Base-by-base conservation (phyloP, 768 basidiomycete species). In the Suillus subaureus region DNA sequence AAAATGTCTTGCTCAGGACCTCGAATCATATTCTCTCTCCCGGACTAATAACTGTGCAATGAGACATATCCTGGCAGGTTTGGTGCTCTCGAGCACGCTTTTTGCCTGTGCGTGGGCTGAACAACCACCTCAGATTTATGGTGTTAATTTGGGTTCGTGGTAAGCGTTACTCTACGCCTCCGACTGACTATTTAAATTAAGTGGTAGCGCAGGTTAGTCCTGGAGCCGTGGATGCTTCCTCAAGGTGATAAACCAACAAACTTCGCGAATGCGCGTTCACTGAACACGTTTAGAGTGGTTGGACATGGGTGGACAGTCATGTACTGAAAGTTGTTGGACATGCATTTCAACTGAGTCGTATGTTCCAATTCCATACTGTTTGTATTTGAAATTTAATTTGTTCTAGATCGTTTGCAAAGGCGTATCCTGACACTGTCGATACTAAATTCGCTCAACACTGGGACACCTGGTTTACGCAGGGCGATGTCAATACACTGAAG, bases 201-300 rank as follows among this genome's bases (percentile, higher is more conserved):
- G 56, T n/a, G 55, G 37, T 39, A 39, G 57, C 60, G 23, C 63
- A 92, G 91, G 92, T 81, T 93, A 60, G 75, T 93, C 0, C 75
- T 92, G 7, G 92, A 93, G 70, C 71, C 90, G n/a, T 93, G 92
- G 92, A 93, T 93, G 91, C 80, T 91, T 52, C 91, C 90, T 8
- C 78, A 81, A 74, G 89, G 88, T 88, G 66, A 61, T 13, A 1
- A 18, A 0, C 11, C 7, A 23, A 12, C 45, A 33, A 28, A 9
- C 6, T 52, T 18, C 26, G 23, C 23, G 4, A 8, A 21, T 0
- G 60, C 16, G 6, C 1, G 52, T 42, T 40, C 1, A 63, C 58
- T 55, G 63, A 66, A 69, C 23, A 23, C 23, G 23, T 13, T 3
- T 68, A 89, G 91, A 84, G 81, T 93, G 92, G 92, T 26, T 76